Conservation (phyloP, 768 basidiomycete species). For the Sporobolomyces roseus region DNA sequence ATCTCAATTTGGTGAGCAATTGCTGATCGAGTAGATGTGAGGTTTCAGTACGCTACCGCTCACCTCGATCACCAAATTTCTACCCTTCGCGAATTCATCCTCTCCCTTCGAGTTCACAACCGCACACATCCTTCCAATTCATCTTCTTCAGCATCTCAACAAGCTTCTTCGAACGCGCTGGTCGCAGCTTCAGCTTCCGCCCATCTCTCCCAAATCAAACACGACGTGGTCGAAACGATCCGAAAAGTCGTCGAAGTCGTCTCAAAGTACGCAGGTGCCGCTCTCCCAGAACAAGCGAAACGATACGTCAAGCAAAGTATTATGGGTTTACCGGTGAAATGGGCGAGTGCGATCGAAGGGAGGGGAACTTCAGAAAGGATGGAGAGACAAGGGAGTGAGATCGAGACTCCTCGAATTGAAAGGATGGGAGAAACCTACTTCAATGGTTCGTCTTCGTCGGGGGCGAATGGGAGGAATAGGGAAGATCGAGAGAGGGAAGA, state of each 20-base stretch:
- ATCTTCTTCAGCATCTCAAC: slow-evolving; percentile 48
- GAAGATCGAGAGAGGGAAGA: slow-evolving; percentile 46
- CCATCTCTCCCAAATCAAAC: slow-evolving; percentile 68
- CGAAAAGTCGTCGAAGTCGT: slow-evolving; percentile 85
- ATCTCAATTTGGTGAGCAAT: not conserved
- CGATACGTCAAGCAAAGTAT: slow-evolving; percentile 70
- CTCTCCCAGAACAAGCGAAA: slow-evolving; percentile 78
- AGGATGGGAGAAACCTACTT: not conserved
- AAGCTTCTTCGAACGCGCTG: slow-evolving; percentile 45
- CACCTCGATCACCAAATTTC: slow-evolving; percentile 85
- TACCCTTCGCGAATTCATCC: slow-evolving; percentile 76
- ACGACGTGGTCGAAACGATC: slow-evolving; percentile 81
- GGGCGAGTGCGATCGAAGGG: slow-evolving; percentile 57
- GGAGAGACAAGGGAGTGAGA: slow-evolving; percentile 13
- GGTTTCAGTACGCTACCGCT: slow-evolving; percentile 75
- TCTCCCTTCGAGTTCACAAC: slow-evolving; percentile 51
- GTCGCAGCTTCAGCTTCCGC: slow-evolving; percentile 55
- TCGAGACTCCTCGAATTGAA: slow-evolving; percentile 1
- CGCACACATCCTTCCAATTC: slow-evolving; percentile 3
- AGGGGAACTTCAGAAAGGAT: slow-evolving; percentile 1
- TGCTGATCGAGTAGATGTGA: slow-evolving; percentile 61
- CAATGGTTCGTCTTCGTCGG: not conserved
- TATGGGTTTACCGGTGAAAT: slow-evolving; percentile 72
- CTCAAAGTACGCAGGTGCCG: slow-evolving; percentile 75
- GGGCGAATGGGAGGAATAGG: slow-evolving; percentile 24